These are phyloP conservation scores for Mycena galericulata DNA, from an alignment of 768 basidiomycete species.

Conservation along the genomic window DNA sequence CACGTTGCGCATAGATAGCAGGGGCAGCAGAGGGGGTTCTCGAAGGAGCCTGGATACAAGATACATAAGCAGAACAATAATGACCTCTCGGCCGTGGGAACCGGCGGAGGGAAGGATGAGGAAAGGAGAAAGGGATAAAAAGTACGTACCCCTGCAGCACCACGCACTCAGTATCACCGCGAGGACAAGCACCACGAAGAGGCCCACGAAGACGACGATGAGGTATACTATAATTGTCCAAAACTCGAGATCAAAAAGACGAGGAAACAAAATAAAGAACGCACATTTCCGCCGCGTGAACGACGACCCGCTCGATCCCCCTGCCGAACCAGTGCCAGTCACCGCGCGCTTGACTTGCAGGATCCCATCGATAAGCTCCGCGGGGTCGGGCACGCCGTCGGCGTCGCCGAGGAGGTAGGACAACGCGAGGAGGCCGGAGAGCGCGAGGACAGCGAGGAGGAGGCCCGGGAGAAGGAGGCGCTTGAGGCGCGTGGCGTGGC, in stretches of 20 bases:
- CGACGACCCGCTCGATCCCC: constrained; percentile 33
- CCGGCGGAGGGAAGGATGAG: too few species aligned
- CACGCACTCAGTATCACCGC: constrained; percentile 72
- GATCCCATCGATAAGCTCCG: constrained; percentile 41
- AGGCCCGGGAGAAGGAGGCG: constrained; percentile 51
- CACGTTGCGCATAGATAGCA: constrained; percentile 82
- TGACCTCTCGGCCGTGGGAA: too few species aligned
- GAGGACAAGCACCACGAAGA: constrained; percentile 65
- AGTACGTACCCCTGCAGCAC: constrained; percentile 66
- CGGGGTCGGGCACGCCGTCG: constrained; percentile 35
- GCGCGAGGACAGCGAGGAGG: constrained; percentile 44
- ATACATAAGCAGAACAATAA: background rate
- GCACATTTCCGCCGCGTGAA: constrained; percentile 59
- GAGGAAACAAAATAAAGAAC: constrained; percentile 26
- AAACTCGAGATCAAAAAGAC: background rate
- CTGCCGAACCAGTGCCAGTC: constrained; percentile 34
- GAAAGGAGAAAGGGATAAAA: background rate
- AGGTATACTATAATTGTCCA: constrained; percentile 69
- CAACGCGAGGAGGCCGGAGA: constrained; percentile 46
- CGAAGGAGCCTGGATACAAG: constrained; percentile 57
- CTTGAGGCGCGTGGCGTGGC: constrained; percentile 47
- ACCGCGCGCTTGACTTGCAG: constrained; percentile 46
- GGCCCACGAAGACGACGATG: constrained; percentile 73
- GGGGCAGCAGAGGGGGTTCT: constrained; percentile 76
- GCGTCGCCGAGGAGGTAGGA: constrained; percentile 34